Percentiles rank a stretch among this genome's conserved stretches.
Evolutionary conservation across 345 rosid species (phyloP).

Genomic region (Acer saccharum): DNA sequence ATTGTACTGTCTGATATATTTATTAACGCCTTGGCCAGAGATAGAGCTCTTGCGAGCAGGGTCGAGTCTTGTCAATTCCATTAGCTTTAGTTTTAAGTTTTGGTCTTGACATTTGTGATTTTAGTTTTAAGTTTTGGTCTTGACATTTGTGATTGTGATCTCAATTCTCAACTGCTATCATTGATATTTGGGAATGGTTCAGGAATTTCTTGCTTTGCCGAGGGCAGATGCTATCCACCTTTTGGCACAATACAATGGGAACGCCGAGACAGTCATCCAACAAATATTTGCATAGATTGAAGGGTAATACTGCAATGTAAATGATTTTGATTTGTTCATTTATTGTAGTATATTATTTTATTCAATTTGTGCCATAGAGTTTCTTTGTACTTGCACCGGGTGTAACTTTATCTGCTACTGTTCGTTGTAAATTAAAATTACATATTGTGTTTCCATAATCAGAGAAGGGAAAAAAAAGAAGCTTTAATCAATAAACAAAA

Average conservation of each 20-base stretch:
- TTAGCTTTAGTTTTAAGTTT: neutral
- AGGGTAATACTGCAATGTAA: neutral
- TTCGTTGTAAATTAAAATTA: constrained; percentile 2
- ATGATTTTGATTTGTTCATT: constrained; percentile 23
- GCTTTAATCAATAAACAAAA: neutral
- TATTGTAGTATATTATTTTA: constrained; percentile 19
- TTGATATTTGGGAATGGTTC: constrained; percentile 23
- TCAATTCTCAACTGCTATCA: no score
- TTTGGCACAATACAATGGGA: constrained; percentile 81
- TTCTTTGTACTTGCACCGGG: neutral
- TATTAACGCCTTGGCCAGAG: no score
- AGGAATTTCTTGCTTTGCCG: constrained; percentile 98
- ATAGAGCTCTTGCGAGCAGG: no score
- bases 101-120: neutral
- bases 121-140: neutral
- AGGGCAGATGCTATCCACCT: constrained; percentile 96
- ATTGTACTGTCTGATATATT: neutral
- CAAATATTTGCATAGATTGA: constrained; percentile 63
- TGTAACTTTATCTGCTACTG: neutral
- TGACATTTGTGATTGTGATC: neutral
- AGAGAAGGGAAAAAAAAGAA: neutral
- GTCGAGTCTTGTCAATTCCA: no score
- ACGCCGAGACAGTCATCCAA: constrained; percentile 83
- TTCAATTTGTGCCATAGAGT: constrained; percentile 24
- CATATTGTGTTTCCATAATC: neutral